These are phyloP conservation scores for Danielia reshetovae DNA, from an alignment of 805 yeast genomes.

Conservation along the genomic window DNA sequence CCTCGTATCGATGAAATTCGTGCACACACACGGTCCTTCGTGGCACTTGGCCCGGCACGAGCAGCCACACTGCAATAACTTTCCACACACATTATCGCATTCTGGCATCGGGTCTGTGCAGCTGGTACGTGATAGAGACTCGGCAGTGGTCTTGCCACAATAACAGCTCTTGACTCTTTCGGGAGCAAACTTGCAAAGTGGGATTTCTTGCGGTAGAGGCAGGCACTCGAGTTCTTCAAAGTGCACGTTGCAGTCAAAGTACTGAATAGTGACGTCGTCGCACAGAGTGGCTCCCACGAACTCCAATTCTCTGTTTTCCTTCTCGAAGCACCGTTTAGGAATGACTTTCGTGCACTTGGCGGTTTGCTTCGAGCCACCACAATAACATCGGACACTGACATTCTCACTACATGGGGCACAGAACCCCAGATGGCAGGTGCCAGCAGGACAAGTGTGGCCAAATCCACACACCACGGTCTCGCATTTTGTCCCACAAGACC, in stretches of 20 bases:
- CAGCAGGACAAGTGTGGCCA: constrained; percentile 57
- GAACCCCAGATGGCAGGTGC: constrained; percentile 69
- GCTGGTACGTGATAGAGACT: constrained; percentile 41
- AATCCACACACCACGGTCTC: constrained; percentile 58
- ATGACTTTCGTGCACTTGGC: constrained; percentile 43
- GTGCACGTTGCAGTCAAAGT: constrained; percentile 64
- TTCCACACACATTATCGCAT: constrained; percentile 64
- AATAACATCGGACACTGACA: constrained; percentile 59
- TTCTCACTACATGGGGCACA: constrained; percentile 68
- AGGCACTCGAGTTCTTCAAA: constrained; percentile 50
- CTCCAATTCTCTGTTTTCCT: constrained; percentile 5
- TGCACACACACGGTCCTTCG: constrained; percentile 71
- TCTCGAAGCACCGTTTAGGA: constrained; percentile 29
- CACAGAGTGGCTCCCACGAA: constrained; percentile 37
- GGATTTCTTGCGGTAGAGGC: constrained; percentile 29
- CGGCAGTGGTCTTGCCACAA: constrained; percentile 65
- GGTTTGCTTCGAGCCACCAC: constrained; percentile 54
- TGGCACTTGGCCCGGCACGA: constrained; percentile 69
- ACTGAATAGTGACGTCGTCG: constrained; percentile 38
- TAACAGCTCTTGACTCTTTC: constrained; percentile 59
- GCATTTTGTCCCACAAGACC: constrained; percentile 66
- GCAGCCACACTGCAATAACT: constrained; percentile 67
- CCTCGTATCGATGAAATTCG: constrained; percentile 42
- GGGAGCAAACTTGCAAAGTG: constrained; percentile 63
- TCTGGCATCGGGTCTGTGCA: constrained; percentile 81